Evolutionary conservation across 2,329 filamentous ascomycete species (phyloP), one percentile per base, ranked within the genome.

Genomic region (Rugonectria rugulosa): DNA sequence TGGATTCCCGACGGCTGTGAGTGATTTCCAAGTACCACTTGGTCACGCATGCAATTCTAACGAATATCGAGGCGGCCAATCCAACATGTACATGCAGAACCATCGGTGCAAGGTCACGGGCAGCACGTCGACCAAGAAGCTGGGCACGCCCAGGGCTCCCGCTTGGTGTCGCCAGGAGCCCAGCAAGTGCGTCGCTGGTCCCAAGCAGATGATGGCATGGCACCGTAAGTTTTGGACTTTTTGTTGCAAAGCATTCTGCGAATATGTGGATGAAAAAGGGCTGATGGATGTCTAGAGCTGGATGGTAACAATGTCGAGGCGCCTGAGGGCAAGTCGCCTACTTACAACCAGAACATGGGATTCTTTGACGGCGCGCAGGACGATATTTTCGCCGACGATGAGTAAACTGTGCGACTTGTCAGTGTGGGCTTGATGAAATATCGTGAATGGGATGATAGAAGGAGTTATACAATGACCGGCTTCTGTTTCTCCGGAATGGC

Each of bases 141-240:
- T 81, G n/a, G 77, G 75, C 19, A 61, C 69, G 12, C 75, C 78
- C 4, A 70, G 76, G 56, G 57, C 72, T 2, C 74, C 79, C 0
- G 72, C 73, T 0, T 78, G 75, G 62, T 82, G 79, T 64, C 70
- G 64, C 5, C 72, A 75, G 15, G 71, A 79, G 29, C 55, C 61
- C 11, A 71, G 65, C 29, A 74, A 75, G 40, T 82, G 79, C 45
- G 72, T 80, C 12, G 60, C 70, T 12, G 79, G 80, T 0, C 76
- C 79, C 1, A 81, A 81, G 68, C 79, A 81, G 63, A 81, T 81
- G 73, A 76, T 81, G 51, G 78, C 72, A 2, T 81, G 75, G 74
- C 73, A 81, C 48, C 79, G 73, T 73, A 55, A 63, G 70, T 64
- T 23, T 10, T 27, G 12, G 19, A 3, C 15, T 10, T 27, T 21